Base-by-base conservation (phyloP, 805 yeast species). In the Starmerella vaccinii region DNA sequence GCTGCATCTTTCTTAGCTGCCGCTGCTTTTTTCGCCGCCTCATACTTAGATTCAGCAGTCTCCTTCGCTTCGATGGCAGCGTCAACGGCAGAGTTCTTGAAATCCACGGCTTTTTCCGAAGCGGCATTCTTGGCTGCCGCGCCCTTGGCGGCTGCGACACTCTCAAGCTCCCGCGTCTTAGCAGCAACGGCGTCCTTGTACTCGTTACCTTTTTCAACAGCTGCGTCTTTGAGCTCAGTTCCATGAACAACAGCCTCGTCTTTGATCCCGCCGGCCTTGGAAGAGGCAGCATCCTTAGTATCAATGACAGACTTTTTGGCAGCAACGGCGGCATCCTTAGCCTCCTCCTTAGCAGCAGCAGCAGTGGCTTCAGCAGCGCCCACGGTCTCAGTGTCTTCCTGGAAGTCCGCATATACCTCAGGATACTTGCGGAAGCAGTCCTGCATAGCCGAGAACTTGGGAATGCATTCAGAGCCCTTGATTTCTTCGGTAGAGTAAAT, bases 401-500 rank as follows among this genome's bases (percentile, higher is more conserved):
- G 76, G 61, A 88, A 74, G 68, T 89, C 97, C 57, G 88, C 84
- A 69, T 92, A 92, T 47, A 84, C 82, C 53, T 92, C 98, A 26
- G 97, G 97, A 68, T 89, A 77, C 64, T 77, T 73, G 72, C 90
- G 81, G 80, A 92, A 92, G 71, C 98, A 92, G 55, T 78, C 76
- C 71, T 94, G 95, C 97, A 90, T 92, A 62, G 72, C 77, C 66
- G 82, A 80, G 71, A 90, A 92, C 71, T 84, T 84, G 61, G 84
- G 86, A 59, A 90, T 78, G 70, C 98, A 92, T 67, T 92, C 97
- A 54, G 84, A 78, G 45, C 98, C 98, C 73, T 90, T 90, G 65
- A 97, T 97, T 65, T 90, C 97, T 52, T 82, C 82, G 62, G 82
- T 86, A 6, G 97, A 88, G 72, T 83, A 88, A 39, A 92, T 90